Conservation (phyloP, 2,329 filamentous ascomycete genomes). For the Colletotrichum salicis region DNA sequence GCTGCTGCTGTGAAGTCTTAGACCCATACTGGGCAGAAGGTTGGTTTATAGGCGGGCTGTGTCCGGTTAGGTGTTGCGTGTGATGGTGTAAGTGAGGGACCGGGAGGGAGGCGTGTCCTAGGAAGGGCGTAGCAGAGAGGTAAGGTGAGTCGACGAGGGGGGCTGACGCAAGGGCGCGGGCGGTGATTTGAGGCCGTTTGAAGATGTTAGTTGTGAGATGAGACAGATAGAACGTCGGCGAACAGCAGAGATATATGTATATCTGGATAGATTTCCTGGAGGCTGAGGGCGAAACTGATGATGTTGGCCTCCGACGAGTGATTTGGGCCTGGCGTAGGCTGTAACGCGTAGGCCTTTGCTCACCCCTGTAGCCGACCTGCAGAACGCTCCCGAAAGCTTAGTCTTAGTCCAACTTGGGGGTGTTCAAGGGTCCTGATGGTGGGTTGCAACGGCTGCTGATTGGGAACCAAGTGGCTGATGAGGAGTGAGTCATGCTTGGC, state of each 20-base stretch:
- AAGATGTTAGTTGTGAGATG: background rate
- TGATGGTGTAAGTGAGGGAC: background rate
- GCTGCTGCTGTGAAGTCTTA: slow-evolving; percentile 17
- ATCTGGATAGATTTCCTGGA: background rate
- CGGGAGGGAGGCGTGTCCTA: background rate
- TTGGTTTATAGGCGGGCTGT: background rate
- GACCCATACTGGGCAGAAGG: slow-evolving; percentile 13
- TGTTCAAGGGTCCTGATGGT: background rate
- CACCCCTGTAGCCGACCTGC: slow-evolving; percentile 3
- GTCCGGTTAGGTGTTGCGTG: background rate
- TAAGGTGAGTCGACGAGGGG: background rate
- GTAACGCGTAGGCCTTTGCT: background rate
- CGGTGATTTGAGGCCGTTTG: background rate
- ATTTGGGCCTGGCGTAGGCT: slow-evolving; percentile 16
- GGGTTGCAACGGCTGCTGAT: slow-evolving; percentile 16
- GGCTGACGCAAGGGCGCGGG: slow-evolving; percentile 6
- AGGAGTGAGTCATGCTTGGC: slow-evolving; percentile 31
- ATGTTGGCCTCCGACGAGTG: background rate
- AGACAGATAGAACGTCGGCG: background rate
- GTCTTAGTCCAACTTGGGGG: background rate
- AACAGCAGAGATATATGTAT: slow-evolving; percentile 18
- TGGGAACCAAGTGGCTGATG: background rate
- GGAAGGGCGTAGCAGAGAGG: background rate
- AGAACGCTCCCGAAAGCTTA: slow-evolving; percentile 6
- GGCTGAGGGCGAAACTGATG: slow-evolving; percentile 8